Evolutionary conservation across 2,329 filamentous ascomycete species (phyloP).

Genomic region (Rhexocercosporidium sp.): DNA sequence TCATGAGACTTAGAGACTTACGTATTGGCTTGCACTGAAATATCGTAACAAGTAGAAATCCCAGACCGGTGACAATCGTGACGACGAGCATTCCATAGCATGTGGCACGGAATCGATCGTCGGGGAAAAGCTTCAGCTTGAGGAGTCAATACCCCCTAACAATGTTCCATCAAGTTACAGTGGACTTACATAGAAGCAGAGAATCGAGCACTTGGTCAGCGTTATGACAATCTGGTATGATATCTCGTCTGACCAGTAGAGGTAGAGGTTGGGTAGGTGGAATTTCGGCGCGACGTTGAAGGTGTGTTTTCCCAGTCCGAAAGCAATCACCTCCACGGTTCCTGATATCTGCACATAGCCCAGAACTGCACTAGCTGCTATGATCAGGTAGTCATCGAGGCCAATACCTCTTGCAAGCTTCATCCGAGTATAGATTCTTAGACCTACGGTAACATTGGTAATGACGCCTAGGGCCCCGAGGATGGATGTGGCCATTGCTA

Average conservation of each 20-base stretch:
- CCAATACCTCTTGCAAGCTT: background rate
- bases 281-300: slow-evolving; percentile 11
- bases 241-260: slow-evolving; percentile 10
- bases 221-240: slow-evolving; percentile 5
- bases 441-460: background rate
- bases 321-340: background rate
- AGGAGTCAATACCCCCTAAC: background rate
- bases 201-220: slow-evolving; percentile 4
- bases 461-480: background rate
- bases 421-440: background rate
- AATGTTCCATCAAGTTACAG: background rate
- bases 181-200: slow-evolving; percentile 5
- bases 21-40: slow-evolving; percentile 12
- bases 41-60: background rate
- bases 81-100: slow-evolving; percentile 4
- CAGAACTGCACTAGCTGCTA: background rate
- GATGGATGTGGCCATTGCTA: background rate
- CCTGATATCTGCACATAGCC: slow-evolving; percentile 2
- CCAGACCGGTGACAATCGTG: slow-evolving; percentile 1
- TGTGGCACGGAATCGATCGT: background rate
- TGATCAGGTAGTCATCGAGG: slow-evolving; percentile 9
- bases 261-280: background rate
- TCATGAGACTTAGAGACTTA: background rate
- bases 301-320: slow-evolving; percentile 4
- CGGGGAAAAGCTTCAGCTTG: slow-evolving; percentile 7